Evolutionary conservation across 179 eudicot species (phyloP), one percentile per base, ranked within the genome.

Genomic region (Amaranthus tricolor): DNA sequence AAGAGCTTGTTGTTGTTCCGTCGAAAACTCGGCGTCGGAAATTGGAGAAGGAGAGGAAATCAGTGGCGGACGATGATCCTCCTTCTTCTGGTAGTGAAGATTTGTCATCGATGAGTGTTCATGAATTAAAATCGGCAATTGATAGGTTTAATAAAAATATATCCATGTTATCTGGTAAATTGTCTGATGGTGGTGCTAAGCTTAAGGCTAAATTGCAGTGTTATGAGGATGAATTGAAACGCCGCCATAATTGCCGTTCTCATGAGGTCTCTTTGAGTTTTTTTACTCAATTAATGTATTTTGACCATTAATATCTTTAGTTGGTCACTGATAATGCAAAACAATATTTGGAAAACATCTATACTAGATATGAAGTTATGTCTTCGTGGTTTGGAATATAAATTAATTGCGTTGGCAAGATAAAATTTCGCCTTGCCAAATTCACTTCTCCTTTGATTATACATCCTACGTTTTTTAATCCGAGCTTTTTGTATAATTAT

Each of bases 161-260:
- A 7, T 43, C 14, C 0, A 52, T 0, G 6, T 2, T 77, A 9
- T 10, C 61, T 7, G 6, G 15, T 14, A 78, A 6, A 4, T 74
- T 85, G 79, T 64, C 68, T 2, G 95, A 90, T 61, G 73, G 72
- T 2, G 95, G 95, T 5, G 83, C 6, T 0, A 90, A 87, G 61
- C 54, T 85, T 1, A 75, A 58, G 74, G 71, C 62, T 47, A 31
- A 6, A 13, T 9, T 84, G 70, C 70, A 64, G 70, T 55, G 45
- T 6, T 13, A 10, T 1, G 51, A 81, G 68, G 84, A 54, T 6
- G 92, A 87, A 70, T 17, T 50, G 50, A 77, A 79, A 19, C 82
- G 84, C 13, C 81, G 90, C 59, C 47, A 56, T 61, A 56, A 12
- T 15, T 58, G 70, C 45, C 65, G 57, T 3, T 5, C 21, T n/a